Base-by-base conservation (phyloP, 139 green algal species). In the Eudorina sp. region DNA sequence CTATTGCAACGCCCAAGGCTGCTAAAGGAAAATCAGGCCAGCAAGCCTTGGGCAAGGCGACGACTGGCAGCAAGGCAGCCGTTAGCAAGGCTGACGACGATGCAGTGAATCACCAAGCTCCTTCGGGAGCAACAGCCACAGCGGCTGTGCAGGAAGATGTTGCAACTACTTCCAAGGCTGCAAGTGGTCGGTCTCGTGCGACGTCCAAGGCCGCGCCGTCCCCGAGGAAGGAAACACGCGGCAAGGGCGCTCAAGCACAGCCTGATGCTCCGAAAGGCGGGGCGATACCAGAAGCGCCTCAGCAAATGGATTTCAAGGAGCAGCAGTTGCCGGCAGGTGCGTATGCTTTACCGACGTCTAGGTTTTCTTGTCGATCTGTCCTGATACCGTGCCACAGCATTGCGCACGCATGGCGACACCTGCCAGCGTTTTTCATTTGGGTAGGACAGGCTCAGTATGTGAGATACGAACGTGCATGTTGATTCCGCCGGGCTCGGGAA, bases 191-290 rank as follows among this genome's bases (percentile, higher is more conserved):
- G 2, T 29, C 66, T 45, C 66, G 66, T 25, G 36, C 66, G 2
- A 34, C 38, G 21, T 2, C 36, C 16, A 79, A 79, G 41, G 70
- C 18, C 31, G 41, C 70, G 14, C 18, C 70, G 19, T 79, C 70
- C 2, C 70, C 70, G 1, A 40, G 70, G 70, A 79, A 79, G 70
- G 70, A 79, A 43, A n/a, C 73, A 11, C 45, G 73, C 27, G 73
- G 73, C 73, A 81, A 81, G 46, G 73, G 45, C 43, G 70, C 40
- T 18, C 7, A 23, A 8, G 41, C 31, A 25, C 66, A 25, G 66
- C 19, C 25, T 34, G 66, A 46, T 29, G 46, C 66, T 48, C 36
- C 66, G 34, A 75, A 75, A 48, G 31, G 31, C 66, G 66, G 36
- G 66, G 29, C 66, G 21, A 48, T 34, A 25, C 18, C 31, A 27